Evolutionary conservation across 768 basidiomycete genomes (phyloP), one percentile per base, ranked within the genome.

Genomic region (Termitomyces sp.): DNA sequence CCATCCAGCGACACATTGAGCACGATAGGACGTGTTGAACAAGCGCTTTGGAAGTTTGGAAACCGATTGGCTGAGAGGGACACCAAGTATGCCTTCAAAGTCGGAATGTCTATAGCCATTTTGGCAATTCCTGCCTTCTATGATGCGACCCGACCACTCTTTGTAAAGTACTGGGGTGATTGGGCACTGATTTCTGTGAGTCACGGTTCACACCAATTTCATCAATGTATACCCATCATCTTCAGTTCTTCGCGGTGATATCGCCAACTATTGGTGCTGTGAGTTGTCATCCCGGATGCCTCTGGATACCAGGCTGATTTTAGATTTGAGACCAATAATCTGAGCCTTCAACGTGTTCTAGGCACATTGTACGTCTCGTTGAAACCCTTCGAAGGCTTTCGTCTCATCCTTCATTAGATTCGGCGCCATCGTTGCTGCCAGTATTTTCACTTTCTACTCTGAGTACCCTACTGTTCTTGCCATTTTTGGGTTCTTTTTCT

Each of bases 171-270:
- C 67, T 84, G 87, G 67, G 96, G 96, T 40, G 94, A 98, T 75
- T 99, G 96, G 96, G 94, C 94, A 1, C 76, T 99, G 69, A 92
- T 98, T 57, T 95, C 95, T 49, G 94, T 92, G 63, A 69, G 83
- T 77, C 34, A 63, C 54, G 15, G n/a, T 57, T 10, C 60, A 32
- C 40, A 9, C 5, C 42, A 9, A 32, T 59, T 37, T 43, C 11
- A 55, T 15, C 25, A 31, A 68, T 65, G 38, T 56, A 11, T 34
- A 34, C 59, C 34, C 31, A 52, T 32, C 29, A 40, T 37, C 2
- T n/a, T 0, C 58, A 91, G 89, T 92, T 88, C 73, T 92, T 94
- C 66, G 86, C 91, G n/a, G 91, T 95, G n/a, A 88, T 94, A 67
- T 91, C 90, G 8, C 92, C 92, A 0, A 93, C 92, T 2, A 91